phyloP scores from a whole-genome alignment of 352 stramenopile genomes.

The Pelagophyceae sp. region DNA sequence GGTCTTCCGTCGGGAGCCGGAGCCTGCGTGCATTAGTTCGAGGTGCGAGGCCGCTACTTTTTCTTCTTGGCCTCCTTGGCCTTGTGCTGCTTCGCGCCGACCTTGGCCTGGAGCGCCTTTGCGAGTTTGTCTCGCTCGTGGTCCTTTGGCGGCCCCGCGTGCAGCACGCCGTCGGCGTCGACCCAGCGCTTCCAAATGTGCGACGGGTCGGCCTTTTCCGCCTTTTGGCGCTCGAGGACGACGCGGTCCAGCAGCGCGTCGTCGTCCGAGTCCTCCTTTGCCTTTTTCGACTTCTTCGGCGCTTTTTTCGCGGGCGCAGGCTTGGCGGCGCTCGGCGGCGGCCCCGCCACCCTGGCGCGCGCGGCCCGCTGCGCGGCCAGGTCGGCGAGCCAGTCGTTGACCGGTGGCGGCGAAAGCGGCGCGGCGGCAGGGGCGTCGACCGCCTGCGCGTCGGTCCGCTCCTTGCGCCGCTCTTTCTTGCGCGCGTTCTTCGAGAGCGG shows the following conservation, averaged over 20 bases:
- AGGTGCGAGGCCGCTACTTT: no score
- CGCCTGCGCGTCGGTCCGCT: background rate
- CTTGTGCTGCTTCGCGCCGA: background rate
- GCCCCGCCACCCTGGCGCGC: background rate
- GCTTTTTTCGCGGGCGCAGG: background rate
- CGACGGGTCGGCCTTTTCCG: background rate
- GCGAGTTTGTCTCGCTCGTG: background rate
- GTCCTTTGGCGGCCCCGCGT: background rate
- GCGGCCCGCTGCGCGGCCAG: conserved; percentile 1
- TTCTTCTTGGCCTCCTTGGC: background rate
- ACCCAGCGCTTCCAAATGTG: conserved; percentile 2
- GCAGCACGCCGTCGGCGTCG: background rate
- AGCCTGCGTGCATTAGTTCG: no score
- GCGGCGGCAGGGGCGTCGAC: background rate
- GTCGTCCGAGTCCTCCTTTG: background rate
- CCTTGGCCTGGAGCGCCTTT: background rate
- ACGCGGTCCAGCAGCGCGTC: conserved; percentile 8
- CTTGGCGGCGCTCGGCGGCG: background rate
- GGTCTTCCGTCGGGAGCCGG: no score
- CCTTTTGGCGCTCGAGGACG: background rate
- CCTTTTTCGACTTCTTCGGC: background rate
- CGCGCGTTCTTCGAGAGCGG: background rate
- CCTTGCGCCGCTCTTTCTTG: background rate
- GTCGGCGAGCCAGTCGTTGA: background rate
- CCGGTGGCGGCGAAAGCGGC: background rate